These are phyloP conservation scores for Quercus ilex DNA, from an alignment of 306 rosid species.

Conservation along the genomic window DNA sequence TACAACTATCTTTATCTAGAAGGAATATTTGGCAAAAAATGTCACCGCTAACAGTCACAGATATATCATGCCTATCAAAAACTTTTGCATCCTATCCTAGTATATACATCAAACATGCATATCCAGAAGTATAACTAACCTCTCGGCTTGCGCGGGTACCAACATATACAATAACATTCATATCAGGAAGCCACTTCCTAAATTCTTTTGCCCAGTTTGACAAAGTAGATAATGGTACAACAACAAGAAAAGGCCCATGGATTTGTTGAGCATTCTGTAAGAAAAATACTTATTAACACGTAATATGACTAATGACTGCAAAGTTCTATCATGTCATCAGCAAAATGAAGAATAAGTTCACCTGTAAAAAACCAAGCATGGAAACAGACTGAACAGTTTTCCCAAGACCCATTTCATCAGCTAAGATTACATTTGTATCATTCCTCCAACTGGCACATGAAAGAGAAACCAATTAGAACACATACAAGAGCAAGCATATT, in stretches of 20 bases:
- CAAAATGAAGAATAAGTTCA: conserved; percentile 27
- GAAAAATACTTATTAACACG: conserved; percentile 9
- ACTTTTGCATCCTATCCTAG: not conserved
- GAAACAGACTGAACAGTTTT: conserved; percentile 99
- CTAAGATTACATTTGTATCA: conserved; percentile 98
- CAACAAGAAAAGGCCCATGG: conserved; percentile 96
- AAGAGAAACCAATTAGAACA: conserved; percentile 31
- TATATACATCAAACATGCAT: conserved; percentile 4
- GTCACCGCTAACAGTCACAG: not conserved
- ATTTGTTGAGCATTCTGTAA: conserved; percentile 93
- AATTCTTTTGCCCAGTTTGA: conserved; percentile 99
- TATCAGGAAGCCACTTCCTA: conserved; percentile 99
- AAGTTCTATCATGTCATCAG: not conserved
- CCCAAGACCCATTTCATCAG: conserved; percentile 99
- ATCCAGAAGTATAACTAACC: conserved; percentile 47
- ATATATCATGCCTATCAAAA: not conserved
- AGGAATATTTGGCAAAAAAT: not conserved
- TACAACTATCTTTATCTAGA: not conserved
- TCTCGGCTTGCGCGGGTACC: conserved; percentile 99
- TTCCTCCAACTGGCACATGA: conserved; percentile 86
- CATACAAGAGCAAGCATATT: conserved; percentile 8
- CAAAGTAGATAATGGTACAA: conserved; percentile 92
- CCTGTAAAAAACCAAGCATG: conserved; percentile 99
- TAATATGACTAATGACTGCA: not conserved
- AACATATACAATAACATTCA: conserved; percentile 93